These are phyloP conservation scores for Sicyos baderoa DNA, from an alignment of 306 rosid genomes.

Conservation along the genomic window DNA sequence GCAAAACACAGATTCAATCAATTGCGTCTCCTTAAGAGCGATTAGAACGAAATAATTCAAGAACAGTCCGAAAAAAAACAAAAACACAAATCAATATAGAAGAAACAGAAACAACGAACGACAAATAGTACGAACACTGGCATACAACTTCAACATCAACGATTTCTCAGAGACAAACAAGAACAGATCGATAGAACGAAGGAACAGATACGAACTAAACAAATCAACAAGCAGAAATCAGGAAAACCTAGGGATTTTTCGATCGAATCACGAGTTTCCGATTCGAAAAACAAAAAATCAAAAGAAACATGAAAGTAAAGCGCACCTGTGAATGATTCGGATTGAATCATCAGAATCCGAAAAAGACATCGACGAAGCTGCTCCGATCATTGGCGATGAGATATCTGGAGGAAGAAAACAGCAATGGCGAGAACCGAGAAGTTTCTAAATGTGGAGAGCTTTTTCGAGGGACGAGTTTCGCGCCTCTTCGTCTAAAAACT, in stretches of 20 bases:
- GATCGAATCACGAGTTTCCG: not conserved
- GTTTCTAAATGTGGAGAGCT: conserved; percentile 11
- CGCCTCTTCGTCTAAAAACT: not conserved
- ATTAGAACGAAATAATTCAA: not conserved
- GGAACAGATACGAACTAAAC: not conserved
- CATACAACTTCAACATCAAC: conserved; percentile 1
- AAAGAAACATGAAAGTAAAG: not conserved
- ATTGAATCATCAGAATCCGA: not conserved
- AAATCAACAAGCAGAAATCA: not conserved
- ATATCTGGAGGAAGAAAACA: not conserved
- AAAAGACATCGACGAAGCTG: not conserved
- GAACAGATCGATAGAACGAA: not conserved
- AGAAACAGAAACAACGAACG: conserved; percentile 1
- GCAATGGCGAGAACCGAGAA: not conserved
- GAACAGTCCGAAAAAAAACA: not conserved
- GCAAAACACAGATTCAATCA: not conserved
- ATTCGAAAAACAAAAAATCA: not conserved
- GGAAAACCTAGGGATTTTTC: not conserved
- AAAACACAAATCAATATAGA: not conserved
- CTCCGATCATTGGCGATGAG: not conserved
- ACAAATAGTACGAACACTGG: not conserved
- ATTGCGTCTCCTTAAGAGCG: not conserved
- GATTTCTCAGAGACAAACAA: not conserved
- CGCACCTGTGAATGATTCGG: not conserved
- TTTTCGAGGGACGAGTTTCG: conserved; percentile 9